Conservation (phyloP, 2,329 filamentous ascomycete species). For the Penicillium palitans region DNA sequence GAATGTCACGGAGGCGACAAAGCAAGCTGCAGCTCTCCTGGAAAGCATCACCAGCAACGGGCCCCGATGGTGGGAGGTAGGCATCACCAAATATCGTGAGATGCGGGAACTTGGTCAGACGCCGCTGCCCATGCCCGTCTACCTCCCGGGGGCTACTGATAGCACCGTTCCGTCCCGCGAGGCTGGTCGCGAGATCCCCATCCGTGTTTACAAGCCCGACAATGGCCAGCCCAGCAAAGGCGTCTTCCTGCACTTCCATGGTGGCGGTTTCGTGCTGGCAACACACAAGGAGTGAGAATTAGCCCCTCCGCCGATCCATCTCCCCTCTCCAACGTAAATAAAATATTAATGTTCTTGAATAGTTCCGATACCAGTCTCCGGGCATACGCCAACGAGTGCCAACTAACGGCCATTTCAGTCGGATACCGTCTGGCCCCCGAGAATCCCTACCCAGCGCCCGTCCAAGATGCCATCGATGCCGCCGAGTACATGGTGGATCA, state of each 20-base stretch:
- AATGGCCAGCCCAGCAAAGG: constrained; percentile 44
- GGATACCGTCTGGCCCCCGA: constrained; percentile 63
- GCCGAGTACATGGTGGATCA: background rate
- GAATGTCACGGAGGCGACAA: background rate
- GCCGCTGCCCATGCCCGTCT: constrained; percentile 48
- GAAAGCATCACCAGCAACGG: constrained; percentile 42
- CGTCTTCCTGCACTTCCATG: constrained; percentile 59
- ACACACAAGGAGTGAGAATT: constrained; percentile 17
- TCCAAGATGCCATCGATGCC: background rate
- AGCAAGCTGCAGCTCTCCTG: background rate
- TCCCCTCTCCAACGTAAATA: background rate
- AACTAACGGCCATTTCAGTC: constrained; percentile 55
- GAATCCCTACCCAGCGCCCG: constrained; percentile 55
- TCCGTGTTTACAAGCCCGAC: constrained; percentile 54
- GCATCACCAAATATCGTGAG: constrained; percentile 55
- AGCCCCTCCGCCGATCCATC: too few species aligned
- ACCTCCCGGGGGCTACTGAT: constrained; percentile 50
- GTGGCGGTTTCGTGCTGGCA: constrained; percentile 47
- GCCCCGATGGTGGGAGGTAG: constrained; percentile 57
- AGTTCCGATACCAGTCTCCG: constrained; percentile 52
- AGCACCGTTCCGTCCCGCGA: constrained; percentile 56
- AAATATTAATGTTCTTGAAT: background rate
- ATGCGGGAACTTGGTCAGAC: constrained; percentile 57
- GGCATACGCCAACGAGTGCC: constrained; percentile 51
- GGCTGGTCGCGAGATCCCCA: constrained; percentile 51